Conservation (phyloP, 352 stramenopile genomes). For the Phytopythium ostracodes region DNA sequence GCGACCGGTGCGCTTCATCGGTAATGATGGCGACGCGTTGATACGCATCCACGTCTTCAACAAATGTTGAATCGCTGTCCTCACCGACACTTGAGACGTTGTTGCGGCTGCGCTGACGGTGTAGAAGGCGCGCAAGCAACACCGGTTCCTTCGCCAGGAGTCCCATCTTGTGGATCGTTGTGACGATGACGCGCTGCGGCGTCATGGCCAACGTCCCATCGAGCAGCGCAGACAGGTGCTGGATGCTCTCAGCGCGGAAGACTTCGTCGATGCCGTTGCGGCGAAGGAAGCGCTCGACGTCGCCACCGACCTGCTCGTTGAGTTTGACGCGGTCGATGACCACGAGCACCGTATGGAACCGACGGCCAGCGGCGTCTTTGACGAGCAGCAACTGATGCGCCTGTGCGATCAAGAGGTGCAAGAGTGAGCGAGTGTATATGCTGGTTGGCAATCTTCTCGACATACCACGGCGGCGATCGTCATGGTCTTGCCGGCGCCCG, state of each 20-base stretch:
- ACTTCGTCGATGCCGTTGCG: conserved; percentile 72
- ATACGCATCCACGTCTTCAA: conserved; percentile 16
- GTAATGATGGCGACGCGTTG: conserved; percentile 77
- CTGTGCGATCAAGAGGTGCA: conserved; percentile 12
- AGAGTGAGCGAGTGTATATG: neutral
- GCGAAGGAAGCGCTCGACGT: conserved; percentile 61
- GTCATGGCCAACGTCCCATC: conserved; percentile 9
- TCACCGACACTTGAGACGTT: neutral
- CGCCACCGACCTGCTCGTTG: conserved; percentile 73
- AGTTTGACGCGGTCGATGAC: conserved; percentile 81
- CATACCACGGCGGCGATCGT: conserved; percentile 65
- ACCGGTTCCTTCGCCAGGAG: conserved; percentile 67
- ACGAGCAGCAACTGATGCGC: conserved; percentile 65
- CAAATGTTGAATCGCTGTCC: neutral
- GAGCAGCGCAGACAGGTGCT: conserved; percentile 59
- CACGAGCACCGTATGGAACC: conserved; percentile 78
- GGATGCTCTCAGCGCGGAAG: conserved; percentile 68
- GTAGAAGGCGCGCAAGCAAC: conserved; percentile 57
- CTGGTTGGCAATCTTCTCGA: neutral
- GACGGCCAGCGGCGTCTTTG: conserved; percentile 26
- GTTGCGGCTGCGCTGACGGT: conserved; percentile 23
- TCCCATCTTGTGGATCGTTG: conserved; percentile 78
- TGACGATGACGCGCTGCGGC: conserved; percentile 66
- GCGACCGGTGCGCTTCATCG: conserved; percentile 80
- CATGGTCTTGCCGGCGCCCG: conserved; percentile 74